A percentile compares a stretch with the other conserved stretches of the same genome.
phyloP scores from a whole-genome alignment of 1,284 basidiomycete species.

The Cutaneotrichosporon mucoides region DNA sequence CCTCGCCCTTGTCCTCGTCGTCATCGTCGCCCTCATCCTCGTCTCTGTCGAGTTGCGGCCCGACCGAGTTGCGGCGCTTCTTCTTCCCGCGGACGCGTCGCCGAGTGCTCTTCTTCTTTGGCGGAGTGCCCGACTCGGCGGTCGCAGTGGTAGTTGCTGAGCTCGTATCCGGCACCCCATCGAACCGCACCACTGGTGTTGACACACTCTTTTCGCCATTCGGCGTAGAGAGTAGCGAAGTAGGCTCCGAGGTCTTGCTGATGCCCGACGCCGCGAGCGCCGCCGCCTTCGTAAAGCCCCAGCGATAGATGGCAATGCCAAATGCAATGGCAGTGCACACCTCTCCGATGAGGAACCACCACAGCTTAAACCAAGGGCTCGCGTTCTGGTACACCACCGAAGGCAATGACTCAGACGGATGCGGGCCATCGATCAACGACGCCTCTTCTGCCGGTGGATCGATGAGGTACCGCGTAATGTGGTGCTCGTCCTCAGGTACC shows the following conservation, averaged over 20 bases:
- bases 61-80: slow-evolving; percentile 29
- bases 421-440: neutral
- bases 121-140: slow-evolving; percentile 8
- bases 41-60: slow-evolving; percentile 54
- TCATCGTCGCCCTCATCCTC: slow-evolving; percentile 50
- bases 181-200: slow-evolving; percentile 18
- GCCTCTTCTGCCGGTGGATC: slow-evolving; percentile 32
- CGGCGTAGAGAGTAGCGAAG: neutral
- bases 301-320: slow-evolving; percentile 21
- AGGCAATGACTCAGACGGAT: slow-evolving; percentile 2
- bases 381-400: too few relatives aligned
- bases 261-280: slow-evolving; percentile 15
- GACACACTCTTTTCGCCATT: neutral
- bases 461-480: slow-evolving; percentile 23
- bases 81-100: slow-evolving; percentile 34
- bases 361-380: neutral
- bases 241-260: slow-evolving; percentile 1
- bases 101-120: slow-evolving; percentile 34
- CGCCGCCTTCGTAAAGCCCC: slow-evolving; percentile 16
- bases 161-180: slow-evolving; percentile 8
- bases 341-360: slow-evolving; percentile 19
- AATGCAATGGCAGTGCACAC: slow-evolving; percentile 15
- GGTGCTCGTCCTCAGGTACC: slow-evolving; percentile 28
- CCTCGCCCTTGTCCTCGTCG: slow-evolving; percentile 25
- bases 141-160: neutral